These are phyloP conservation scores for Pachysandra terminalis DNA, from an alignment of 164 flowering plant species.

Conservation along the genomic window DNA sequence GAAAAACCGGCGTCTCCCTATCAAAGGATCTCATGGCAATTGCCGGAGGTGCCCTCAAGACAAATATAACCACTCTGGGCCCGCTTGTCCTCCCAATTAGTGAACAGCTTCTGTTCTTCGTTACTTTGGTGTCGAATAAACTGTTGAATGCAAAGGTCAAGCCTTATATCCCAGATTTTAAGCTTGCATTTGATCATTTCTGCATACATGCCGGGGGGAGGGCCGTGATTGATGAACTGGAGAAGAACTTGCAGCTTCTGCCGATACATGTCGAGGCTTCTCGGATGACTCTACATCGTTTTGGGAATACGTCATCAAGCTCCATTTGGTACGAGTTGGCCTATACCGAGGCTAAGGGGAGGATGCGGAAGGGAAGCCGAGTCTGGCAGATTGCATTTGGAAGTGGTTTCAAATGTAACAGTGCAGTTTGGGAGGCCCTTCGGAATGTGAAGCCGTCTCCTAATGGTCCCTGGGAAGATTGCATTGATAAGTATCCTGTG, in stretches of 20 bases:
- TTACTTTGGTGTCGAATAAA: conserved; percentile 51
- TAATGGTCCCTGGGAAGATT: conserved; percentile 70
- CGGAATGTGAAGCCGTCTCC: conserved; percentile 54
- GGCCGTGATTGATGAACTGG: conserved; percentile 86
- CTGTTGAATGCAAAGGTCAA: conserved; percentile 48
- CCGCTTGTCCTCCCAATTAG: conserved; percentile 73
- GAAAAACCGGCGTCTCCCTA: conserved; percentile 70
- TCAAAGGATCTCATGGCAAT: conserved; percentile 80
- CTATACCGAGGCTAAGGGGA: conserved; percentile 74
- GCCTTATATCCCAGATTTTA: conserved; percentile 88
- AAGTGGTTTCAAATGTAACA: conserved; percentile 81
- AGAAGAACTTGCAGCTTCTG: conserved; percentile 66
- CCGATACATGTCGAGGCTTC: conserved; percentile 73
- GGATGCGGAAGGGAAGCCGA: conserved; percentile 59
- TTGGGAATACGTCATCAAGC: conserved; percentile 81
- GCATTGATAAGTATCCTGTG: conserved; percentile 67
- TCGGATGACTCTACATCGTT: conserved; percentile 71
- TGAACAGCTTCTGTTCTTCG: conserved; percentile 70
- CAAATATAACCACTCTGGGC: conserved; percentile 76
- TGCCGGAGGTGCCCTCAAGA: conserved; percentile 67
- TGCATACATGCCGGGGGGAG: conserved; percentile 89
- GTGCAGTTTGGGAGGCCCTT: conserved; percentile 81
- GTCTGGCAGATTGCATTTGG: conserved; percentile 90
- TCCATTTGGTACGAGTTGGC: conserved; percentile 87
- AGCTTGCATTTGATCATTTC: conserved; percentile 80